Percentiles rank a stretch among this genome's conserved stretches.
These are phyloP conservation scores for Capronia epimyces DNA, from an alignment of 2,329 filamentous ascomycete genomes.

Conservation along the genomic window DNA sequence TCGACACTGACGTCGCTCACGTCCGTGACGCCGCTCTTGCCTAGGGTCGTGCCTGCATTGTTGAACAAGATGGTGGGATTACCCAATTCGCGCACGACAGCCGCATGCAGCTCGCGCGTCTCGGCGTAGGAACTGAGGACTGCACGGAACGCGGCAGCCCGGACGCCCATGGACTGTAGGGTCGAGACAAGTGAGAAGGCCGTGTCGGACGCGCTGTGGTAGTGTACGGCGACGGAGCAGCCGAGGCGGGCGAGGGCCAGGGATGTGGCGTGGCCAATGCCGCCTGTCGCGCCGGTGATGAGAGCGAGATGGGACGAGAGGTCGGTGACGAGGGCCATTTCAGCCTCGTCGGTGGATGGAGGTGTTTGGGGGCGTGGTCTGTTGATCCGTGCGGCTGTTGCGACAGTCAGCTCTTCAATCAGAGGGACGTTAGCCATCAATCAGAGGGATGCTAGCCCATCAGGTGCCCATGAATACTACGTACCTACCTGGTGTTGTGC, in stretches of 20 bases:
- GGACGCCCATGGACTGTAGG: conserved; percentile 30
- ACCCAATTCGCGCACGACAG: conserved; percentile 33
- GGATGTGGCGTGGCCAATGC: conserved; percentile 43
- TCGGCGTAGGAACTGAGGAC: conserved; percentile 37
- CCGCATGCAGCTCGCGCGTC: conserved; percentile 32
- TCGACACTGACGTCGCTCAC: conserved; percentile 57
- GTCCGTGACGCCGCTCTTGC: conserved; percentile 45
- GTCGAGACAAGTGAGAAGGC: conserved; percentile 33
- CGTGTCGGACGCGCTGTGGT: conserved; percentile 34
- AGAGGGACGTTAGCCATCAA: too few species aligned
- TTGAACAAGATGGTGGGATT: conserved; percentile 40
- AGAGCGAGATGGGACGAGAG: conserved; percentile 30
- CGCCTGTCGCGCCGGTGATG: conserved; percentile 42
- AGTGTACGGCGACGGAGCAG: conserved; percentile 43
- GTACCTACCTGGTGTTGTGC: too few species aligned
- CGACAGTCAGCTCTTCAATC: too few species aligned
- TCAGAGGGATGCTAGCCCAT: too few species aligned
- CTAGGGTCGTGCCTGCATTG: conserved; percentile 55
- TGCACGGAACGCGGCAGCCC: conserved; percentile 34
- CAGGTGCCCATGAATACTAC: too few species aligned
- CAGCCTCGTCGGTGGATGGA: background rate
- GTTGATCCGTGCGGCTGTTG: too few species aligned
- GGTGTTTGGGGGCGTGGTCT: too few species aligned
- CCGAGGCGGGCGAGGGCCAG: conserved; percentile 38
- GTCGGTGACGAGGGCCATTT: conserved; percentile 18